Evolutionary conservation across 2,329 filamentous ascomycete species (phyloP).

Genomic region (Westerdykella sp.): DNA sequence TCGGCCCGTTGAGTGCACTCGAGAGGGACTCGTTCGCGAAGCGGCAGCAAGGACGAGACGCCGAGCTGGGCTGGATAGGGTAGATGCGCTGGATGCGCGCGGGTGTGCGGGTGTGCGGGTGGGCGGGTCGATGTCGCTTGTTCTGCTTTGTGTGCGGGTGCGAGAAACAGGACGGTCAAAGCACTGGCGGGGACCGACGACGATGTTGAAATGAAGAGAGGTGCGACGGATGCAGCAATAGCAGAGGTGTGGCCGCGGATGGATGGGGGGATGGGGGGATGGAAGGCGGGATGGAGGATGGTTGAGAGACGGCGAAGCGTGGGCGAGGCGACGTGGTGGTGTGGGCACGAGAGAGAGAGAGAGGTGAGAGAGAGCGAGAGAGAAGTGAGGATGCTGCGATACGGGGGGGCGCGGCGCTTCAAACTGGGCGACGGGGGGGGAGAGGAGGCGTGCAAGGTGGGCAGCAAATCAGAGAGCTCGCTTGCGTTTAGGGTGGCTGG

Average conservation of each 20-base stretch:
- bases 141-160: constrained; percentile 4
- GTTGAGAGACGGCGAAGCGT: not conserved
- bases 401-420: too few relatives aligned
- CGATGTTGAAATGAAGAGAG: constrained; percentile 1
- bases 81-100: constrained; percentile 11
- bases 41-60: constrained; percentile 19
- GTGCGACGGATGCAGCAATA: not conserved
- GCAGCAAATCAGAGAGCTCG: too few relatives aligned
- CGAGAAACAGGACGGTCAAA: not conserved
- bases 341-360: too few relatives aligned
- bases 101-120: not conserved
- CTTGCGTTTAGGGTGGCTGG: too few relatives aligned
- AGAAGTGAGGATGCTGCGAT: not conserved
- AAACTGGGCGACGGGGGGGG: too few relatives aligned
- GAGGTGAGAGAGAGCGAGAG: too few relatives aligned
- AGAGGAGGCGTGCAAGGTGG: too few relatives aligned
- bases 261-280: too few relatives aligned
- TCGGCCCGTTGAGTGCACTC: constrained; percentile 27
- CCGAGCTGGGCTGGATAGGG: not conserved
- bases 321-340: not conserved
- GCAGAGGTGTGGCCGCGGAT: not conserved
- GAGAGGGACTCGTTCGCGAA: constrained; percentile 7
- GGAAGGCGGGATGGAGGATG: too few relatives aligned
- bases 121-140: not conserved
- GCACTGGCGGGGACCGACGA: constrained; percentile 2